phyloP scores from a whole-genome alignment of 768 basidiomycete species.

The Boletus patriciae region DNA sequence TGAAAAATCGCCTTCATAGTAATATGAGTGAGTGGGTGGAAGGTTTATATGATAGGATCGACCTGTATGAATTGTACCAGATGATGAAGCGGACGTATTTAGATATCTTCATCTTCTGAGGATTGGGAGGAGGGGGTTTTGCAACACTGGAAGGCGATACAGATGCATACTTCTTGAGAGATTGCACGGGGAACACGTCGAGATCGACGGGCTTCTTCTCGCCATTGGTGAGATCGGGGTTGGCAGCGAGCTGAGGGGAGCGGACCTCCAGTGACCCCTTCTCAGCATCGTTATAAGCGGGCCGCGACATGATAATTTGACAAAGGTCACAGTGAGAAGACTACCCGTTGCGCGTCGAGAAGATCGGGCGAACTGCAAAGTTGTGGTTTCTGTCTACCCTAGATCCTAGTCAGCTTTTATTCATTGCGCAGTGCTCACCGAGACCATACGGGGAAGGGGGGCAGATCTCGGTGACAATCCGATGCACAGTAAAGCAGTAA shows the following conservation, averaged over 20 bases:
- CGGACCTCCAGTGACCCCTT: slow-evolving; percentile 53
- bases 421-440: background rate
- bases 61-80: slow-evolving; percentile 84
- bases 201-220: slow-evolving; percentile 41
- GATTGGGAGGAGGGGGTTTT: slow-evolving; percentile 38
- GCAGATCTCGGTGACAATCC: slow-evolving; percentile 21
- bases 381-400: background rate
- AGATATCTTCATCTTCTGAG: slow-evolving; percentile 56
- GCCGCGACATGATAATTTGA: slow-evolving; percentile 41
- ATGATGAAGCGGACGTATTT: slow-evolving; percentile 60
- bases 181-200: slow-evolving; percentile 33
- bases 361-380: slow-evolving; percentile 1
- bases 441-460: slow-evolving; percentile 12
- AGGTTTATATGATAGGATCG: slow-evolving; percentile 9
- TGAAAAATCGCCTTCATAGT: slow-evolving; percentile 66
- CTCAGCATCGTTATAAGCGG: slow-evolving; percentile 54
- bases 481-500: slow-evolving; percentile 2
- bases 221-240: slow-evolving; percentile 33
- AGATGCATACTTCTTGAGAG: slow-evolving; percentile 44
- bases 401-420: slow-evolving; percentile 25
- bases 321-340: slow-evolving; percentile 13
- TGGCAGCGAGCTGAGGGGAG: slow-evolving; percentile 32
- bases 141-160: slow-evolving; percentile 35
- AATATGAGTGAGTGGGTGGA: slow-evolving; percentile 4
- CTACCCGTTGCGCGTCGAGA: slow-evolving; percentile 10